Percentiles rank a stretch among this genome's conserved stretches.
Conservation (phyloP, 1,284 basidiomycete species). For the Rhodotorula sp. region DNA sequence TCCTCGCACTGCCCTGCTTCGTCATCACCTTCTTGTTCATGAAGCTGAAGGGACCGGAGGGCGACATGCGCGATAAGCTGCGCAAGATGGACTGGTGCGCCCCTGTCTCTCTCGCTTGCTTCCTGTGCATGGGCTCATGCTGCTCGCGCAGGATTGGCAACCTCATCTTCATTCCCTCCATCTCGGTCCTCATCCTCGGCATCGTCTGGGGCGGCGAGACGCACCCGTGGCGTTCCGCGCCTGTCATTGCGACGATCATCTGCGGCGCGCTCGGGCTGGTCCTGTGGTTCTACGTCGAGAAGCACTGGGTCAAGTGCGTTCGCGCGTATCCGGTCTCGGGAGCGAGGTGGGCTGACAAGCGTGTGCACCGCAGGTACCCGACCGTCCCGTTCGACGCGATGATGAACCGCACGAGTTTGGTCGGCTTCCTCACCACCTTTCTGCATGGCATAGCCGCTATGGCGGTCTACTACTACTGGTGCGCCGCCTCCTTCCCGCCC, state of each 20-base stretch:
- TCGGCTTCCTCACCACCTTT: constrained; percentile 49
- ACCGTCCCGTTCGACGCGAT: constrained; percentile 47
- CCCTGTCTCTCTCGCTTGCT: not conserved
- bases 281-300: constrained; percentile 45
- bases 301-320: constrained; percentile 15
- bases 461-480: constrained; percentile 47
- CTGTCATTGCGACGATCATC: constrained; percentile 49
- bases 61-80: constrained; percentile 48
- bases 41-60: constrained; percentile 47
- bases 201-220: constrained; percentile 50
- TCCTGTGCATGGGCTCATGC: not conserved
- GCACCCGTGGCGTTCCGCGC: constrained; percentile 48
- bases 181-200: constrained; percentile 47
- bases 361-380: constrained; percentile 29
- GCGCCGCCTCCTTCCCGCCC: not conserved
- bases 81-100: constrained; percentile 49
- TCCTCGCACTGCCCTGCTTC: constrained; percentile 35
- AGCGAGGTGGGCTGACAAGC: not conserved
- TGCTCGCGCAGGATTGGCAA: constrained; percentile 35
- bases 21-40: constrained; percentile 44
- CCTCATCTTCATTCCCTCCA: constrained; percentile 47
- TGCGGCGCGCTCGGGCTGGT: constrained; percentile 47
- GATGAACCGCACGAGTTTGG: constrained; percentile 46
- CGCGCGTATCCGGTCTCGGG: not conserved
- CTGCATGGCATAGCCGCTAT: constrained; percentile 47